phyloP scores from a whole-genome alignment of 805 yeast species.

The Schwanniomyces occidentalis region DNA sequence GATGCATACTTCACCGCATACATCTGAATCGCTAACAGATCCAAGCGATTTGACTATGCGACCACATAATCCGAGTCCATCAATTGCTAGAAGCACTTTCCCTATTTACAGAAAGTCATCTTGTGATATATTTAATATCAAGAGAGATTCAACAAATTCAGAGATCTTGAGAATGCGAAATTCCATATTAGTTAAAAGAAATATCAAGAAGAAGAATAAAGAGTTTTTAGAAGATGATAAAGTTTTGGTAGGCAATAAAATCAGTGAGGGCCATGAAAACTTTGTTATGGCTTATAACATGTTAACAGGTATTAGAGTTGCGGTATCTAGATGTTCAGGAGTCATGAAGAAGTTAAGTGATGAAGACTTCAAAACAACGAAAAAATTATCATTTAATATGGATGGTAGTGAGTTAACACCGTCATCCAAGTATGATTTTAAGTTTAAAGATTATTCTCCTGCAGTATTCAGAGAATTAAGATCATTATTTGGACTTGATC shows the following conservation, averaged over 20 bases:
- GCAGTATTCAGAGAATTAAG: constrained; percentile 89
- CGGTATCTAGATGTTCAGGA: constrained; percentile 91
- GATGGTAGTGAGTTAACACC: constrained; percentile 90
- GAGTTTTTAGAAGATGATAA: constrained; percentile 50
- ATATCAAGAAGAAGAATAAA: constrained; percentile 40
- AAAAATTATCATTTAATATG: constrained; percentile 83
- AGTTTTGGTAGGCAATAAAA: constrained; percentile 76
- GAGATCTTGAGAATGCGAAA: constrained; percentile 55
- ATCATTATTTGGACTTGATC: constrained; percentile 79
- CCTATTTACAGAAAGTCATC: constrained; percentile 12
- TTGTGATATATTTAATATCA: not conserved
- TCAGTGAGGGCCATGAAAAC: constrained; percentile 90
- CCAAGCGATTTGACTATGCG: constrained; percentile 2
- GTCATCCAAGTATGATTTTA: constrained; percentile 91
- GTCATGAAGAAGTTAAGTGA: constrained; percentile 70
- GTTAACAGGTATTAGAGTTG: constrained; percentile 95
- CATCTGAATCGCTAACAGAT: not conserved
- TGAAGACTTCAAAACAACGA: constrained; percentile 67
- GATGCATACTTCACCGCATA: too few relatives aligned
- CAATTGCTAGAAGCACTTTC: constrained; percentile 18
- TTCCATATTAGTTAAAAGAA: constrained; percentile 45
- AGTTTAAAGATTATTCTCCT: constrained; percentile 95
- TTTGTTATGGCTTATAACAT: constrained; percentile 94
- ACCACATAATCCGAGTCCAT: constrained; percentile 4
- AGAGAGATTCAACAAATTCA: constrained; percentile 25